A percentile compares a stretch with the other conserved stretches of the same genome.
Evolutionary conservation across 257 asterid species (phyloP).

Genomic region (Apocynum venetum): DNA sequence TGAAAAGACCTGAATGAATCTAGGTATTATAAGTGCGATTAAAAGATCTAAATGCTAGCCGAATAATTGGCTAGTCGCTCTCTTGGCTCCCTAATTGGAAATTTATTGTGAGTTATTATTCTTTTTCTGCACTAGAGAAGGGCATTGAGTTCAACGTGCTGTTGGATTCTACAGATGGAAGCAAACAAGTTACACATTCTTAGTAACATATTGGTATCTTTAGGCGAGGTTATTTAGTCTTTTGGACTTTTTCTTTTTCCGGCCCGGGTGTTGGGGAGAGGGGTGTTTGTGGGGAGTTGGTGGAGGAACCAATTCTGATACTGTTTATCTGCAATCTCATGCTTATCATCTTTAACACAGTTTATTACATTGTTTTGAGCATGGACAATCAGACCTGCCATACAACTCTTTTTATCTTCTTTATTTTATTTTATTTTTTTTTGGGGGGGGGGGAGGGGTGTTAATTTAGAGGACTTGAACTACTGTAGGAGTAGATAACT

Average conservation of each 20-base stretch:
- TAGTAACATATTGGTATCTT: not conserved
- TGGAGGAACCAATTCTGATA: too few relatives aligned
- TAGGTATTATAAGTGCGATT: not conserved
- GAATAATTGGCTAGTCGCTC: not conserved
- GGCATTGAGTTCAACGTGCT: not conserved
- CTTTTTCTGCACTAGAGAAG: not conserved
- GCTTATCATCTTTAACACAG: too few relatives aligned
- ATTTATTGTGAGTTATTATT: not conserved
- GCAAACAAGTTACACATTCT: not conserved
- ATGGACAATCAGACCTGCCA: too few relatives aligned
- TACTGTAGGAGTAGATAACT: not conserved
- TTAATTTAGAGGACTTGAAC: not conserved
- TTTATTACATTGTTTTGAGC: too few relatives aligned
- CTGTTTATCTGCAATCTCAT: too few relatives aligned
- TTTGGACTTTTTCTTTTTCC: not conserved
- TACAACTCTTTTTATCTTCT: too few relatives aligned
- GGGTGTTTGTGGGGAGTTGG: too few relatives aligned
- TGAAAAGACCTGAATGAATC: not conserved
- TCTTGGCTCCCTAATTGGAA: not conserved
- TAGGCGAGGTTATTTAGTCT: not conserved
- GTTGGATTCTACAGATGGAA: not conserved
- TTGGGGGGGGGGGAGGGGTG: not conserved
- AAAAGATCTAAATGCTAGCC: not conserved
- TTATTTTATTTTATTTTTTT: too few relatives aligned
- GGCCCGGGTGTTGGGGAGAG: too few relatives aligned